Evolutionary conservation across 805 yeast species (phyloP), one percentile per base, ranked within the genome.

Genomic region (Candida chilensis): DNA sequence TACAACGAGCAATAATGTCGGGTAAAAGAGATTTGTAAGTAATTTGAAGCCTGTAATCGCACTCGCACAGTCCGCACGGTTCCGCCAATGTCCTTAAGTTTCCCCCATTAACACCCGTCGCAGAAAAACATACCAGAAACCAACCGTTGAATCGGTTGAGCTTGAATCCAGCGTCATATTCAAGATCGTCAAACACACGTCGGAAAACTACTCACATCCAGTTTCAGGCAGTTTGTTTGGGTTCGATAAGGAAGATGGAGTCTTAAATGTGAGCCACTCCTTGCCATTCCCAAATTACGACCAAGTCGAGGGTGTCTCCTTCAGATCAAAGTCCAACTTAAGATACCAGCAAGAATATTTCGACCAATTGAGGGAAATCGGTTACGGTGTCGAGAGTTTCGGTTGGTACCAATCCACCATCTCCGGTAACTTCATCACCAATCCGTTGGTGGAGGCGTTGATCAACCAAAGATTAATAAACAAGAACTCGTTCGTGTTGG

Each of bases 401-500:
- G 95, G 95, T 20, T 85, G 88, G 86, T 85, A 82, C 58, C 73
- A 83, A 48, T 65, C 80, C 27, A 67, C 86, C 17, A 59, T 64
- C 30, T 69, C 81, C 24, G 92, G 92, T 27, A 75, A 75, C 49
- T 77, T 76, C 48, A 71, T 78, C 45, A 74, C 77, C 36, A 67
- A 71, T 32, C 72, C 73, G 32, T 63, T 82, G 30, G 64, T 86
- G 17, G 94, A 85, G 43, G 67, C 76, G 24, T 65, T 85, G 58
- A 71, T 76, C 27, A 71, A 71, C 36, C 73, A 72, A 48, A 92
- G 83, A 56, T 50, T 68, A 38, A 52, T 54, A 39, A 62, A 62
- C 48, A 70, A 72, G 45, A 71, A 73, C 31, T 60, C 81, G 11
- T 59, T 84, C 33, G 54, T 79, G 15, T 50, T 73, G 34, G 67